These are phyloP conservation scores for Biancaea sappan DNA, from an alignment of 306 rosid species.

Conservation along the genomic window DNA sequence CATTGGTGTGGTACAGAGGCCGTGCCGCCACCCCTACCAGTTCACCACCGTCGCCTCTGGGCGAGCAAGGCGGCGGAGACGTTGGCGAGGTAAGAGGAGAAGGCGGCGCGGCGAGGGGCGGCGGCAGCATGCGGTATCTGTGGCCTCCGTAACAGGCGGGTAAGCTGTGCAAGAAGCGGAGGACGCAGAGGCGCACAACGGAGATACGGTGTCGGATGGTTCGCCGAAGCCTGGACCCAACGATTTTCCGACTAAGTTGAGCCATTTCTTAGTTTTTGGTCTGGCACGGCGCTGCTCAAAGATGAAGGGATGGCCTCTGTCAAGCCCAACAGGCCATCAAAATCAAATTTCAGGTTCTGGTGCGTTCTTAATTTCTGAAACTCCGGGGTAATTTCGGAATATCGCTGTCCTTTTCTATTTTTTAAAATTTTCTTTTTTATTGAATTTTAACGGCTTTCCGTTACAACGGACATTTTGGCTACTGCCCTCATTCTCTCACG, in stretches of 20 bases:
- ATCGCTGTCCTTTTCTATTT: not conserved
- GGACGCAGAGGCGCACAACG: conserved; percentile 64
- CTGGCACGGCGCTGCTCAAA: too few relatives aligned
- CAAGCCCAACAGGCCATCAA: not conserved
- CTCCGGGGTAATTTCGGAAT: conserved; percentile 40
- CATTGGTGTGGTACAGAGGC: conserved; percentile 32
- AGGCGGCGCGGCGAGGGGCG: conserved; percentile 27
- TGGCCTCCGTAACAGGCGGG: conserved; percentile 55
- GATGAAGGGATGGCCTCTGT: conserved; percentile 2
- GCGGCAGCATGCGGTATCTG: conserved; percentile 52
- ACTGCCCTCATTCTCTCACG: conserved; percentile 25
- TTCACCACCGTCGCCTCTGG: not conserved
- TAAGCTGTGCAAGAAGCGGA: conserved; percentile 50
- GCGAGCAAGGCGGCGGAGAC: not conserved
- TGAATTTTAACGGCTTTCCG: conserved; percentile 25
- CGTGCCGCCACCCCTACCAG: conserved; percentile 14
- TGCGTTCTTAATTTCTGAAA: not conserved
- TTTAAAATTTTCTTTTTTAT: not conserved
- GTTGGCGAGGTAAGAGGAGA: conserved; percentile 32
- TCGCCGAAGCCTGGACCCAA: conserved; percentile 32
- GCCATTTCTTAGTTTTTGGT: conserved; percentile 30
- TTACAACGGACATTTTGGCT: conserved; percentile 42
- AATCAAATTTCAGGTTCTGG: not conserved
- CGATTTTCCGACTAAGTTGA: conserved; percentile 29
- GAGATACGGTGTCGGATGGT: conserved; percentile 51